Evolutionary conservation across 768 basidiomycete genomes (phyloP), one percentile per base, ranked within the genome.

Genomic region (Mycena kentingensis): DNA sequence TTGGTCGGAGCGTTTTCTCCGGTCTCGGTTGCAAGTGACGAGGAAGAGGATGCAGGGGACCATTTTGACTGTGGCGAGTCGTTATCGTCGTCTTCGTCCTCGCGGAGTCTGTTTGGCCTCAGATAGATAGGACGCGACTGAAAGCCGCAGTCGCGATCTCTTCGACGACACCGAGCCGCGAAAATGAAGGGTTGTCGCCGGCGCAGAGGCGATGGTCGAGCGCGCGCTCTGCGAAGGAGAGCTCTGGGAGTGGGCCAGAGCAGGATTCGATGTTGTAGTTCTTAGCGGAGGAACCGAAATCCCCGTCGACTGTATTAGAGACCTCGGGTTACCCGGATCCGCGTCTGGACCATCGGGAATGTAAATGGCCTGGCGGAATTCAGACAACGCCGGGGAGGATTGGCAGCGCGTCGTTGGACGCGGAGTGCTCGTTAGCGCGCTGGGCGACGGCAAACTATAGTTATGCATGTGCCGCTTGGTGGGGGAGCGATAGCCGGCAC

Each of bases 401-500:
- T 46, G 51, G 29, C 53, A 59, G 44, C 46, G 43, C 35, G 46
- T 19, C 19, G 50, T 31, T 19, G 38, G 35, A 21, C 38, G 53
- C 27, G 34, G 41, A n/a, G 46, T 41, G 13, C 36, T 29, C 5
- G 26, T 42, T 8, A 46, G 16, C 21, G 51, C 51, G 36, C 27
- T 46, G 12, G 54, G 42, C 2, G 54, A 55, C 24, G 54, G 58
- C 28, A 60, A 51, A 12, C 46, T 49, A 34, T 60, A 60, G 31
- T 60, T 60, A 32, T 60, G 58, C 47, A 60, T 54, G 28, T 60
- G 54, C 21, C 58, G 46, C 22, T 52, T 39, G 13, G 46, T 55
- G 5, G 51, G 54, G 22, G 57, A 54, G 41, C 53, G 53, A 28
- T 52, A 34, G 24, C n/a, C 52, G 1, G 42, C 15, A 13, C 26